Percentiles rank a stretch among this genome's conserved stretches.
Evolutionary conservation across 805 yeast species (phyloP).

Genomic region (Spencermartinsiella europaea): DNA sequence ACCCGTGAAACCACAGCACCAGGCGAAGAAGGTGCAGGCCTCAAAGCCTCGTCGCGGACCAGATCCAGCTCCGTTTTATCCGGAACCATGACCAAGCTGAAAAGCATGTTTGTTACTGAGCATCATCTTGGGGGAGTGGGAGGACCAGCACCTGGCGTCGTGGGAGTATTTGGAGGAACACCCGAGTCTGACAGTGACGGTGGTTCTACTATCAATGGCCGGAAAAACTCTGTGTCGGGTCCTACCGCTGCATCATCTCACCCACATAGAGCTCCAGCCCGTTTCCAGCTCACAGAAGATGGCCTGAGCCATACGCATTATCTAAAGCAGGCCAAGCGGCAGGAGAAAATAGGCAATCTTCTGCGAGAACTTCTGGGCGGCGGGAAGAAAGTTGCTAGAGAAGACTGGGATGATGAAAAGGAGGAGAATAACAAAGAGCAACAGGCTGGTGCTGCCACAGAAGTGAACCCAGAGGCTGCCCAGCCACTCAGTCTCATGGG

Average conservation of each 20-base stretch:
- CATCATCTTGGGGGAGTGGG: neutral
- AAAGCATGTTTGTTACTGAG: slow-evolving; percentile 4
- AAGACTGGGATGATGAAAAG: slow-evolving; percentile 16
- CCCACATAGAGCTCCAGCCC: slow-evolving; percentile 3
- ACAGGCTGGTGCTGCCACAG: neutral
- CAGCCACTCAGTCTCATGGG: slow-evolving; percentile 23
- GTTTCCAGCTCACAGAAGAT: slow-evolving; percentile 35
- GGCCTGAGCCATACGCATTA: slow-evolving; percentile 73
- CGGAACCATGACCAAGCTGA: slow-evolving; percentile 16
- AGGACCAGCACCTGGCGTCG: neutral
- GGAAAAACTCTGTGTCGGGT: neutral
- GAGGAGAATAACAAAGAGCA: slow-evolving; percentile 1
- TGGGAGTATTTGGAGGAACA: neutral
- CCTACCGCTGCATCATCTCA: neutral
- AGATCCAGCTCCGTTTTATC: slow-evolving; percentile 9
- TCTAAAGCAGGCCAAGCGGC: slow-evolving; percentile 54
- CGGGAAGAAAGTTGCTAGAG: slow-evolving; percentile 14
- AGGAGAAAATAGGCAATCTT: slow-evolving; percentile 35
- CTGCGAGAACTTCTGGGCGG: slow-evolving; percentile 19
- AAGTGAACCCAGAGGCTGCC: neutral
- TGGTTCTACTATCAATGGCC: neutral
- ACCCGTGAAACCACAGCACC: neutral
- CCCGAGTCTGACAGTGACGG: neutral
- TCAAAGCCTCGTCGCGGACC: neutral
- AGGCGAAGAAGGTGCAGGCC: neutral